A percentile compares a stretch with the other conserved stretches of the same genome.
phyloP scores from a whole-genome alignment of 2,329 filamentous ascomycete genomes.

The Cladosporium austrohemisphaericum region DNA sequence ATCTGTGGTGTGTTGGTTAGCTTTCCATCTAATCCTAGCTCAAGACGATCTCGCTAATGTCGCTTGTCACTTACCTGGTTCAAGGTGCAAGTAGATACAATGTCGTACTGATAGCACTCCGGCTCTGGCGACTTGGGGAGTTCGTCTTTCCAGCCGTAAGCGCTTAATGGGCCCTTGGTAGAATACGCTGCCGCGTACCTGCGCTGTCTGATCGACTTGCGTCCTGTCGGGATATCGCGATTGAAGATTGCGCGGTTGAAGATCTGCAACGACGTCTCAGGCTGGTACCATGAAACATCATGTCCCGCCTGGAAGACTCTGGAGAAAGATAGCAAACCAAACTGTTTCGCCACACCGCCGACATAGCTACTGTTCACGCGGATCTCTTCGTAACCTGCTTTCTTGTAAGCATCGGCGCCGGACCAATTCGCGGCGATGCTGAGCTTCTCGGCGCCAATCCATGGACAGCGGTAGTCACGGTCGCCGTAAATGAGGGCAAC shows the following conservation, averaged over 20 bases:
- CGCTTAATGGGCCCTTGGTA: slow-evolving; percentile 37
- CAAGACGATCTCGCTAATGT: too few relatives aligned
- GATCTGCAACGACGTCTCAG: slow-evolving; percentile 52
- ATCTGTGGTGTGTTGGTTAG: slow-evolving; percentile 16
- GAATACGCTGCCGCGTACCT: slow-evolving; percentile 34
- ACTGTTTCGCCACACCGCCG: slow-evolving; percentile 32
- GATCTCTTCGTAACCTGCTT: slow-evolving; percentile 32
- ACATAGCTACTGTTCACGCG: slow-evolving; percentile 26
- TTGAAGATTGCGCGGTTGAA: slow-evolving; percentile 52
- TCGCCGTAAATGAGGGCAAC: slow-evolving; percentile 30
- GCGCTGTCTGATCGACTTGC: slow-evolving; percentile 31
- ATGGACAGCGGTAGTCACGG: slow-evolving; percentile 28
- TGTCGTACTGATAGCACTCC: slow-evolving; percentile 43
- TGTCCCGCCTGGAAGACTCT: slow-evolving; percentile 34
- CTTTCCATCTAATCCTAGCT: too few relatives aligned
- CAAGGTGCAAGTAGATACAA: slow-evolving; percentile 40
- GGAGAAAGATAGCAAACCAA: slow-evolving; percentile 34
- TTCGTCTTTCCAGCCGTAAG: slow-evolving; percentile 45
- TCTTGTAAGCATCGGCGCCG: slow-evolving; percentile 20
- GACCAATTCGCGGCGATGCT: slow-evolving; percentile 27
- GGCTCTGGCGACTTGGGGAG: slow-evolving; percentile 39
- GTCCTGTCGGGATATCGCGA: slow-evolving; percentile 54
- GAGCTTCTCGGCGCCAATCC: slow-evolving; percentile 30
- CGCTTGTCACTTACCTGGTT: slow-evolving; percentile 33
- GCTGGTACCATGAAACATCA: slow-evolving; percentile 44